Percentiles rank a stretch among this genome's conserved stretches.
phyloP scores from a whole-genome alignment of 306 rosid genomes.

The Gillenia trifoliata region DNA sequence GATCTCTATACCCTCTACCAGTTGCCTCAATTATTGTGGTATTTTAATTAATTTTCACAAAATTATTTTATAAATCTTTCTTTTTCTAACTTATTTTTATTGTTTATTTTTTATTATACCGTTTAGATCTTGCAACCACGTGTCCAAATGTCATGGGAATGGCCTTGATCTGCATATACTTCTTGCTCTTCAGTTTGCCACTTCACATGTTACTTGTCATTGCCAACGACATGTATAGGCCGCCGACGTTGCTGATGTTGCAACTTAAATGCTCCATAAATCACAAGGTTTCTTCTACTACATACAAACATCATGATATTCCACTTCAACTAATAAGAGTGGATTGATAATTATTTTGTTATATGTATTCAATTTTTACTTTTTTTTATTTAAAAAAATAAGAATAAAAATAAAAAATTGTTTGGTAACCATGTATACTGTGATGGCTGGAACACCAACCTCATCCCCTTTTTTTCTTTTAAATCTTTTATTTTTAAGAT shows the following conservation, averaged over 20 bases:
- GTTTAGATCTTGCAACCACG: not conserved
- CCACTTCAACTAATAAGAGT: too few relatives aligned
- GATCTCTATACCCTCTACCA: not conserved
- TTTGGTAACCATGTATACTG: too few relatives aligned
- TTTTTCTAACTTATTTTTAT: not conserved
- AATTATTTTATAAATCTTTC: not conserved
- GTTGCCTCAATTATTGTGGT: slow-evolving; percentile 20
- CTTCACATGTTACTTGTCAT: not conserved
- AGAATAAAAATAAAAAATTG: too few relatives aligned
- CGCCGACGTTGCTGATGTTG: not conserved
- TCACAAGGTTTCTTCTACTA: too few relatives aligned
- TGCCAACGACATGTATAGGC: not conserved
- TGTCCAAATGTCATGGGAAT: not conserved
- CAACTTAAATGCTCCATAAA: not conserved
- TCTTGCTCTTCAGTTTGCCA: not conserved
- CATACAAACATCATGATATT: too few relatives aligned
- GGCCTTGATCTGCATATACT: not conserved
- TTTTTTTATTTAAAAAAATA: too few relatives aligned
- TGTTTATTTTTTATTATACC: not conserved
- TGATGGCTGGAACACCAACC: too few relatives aligned
- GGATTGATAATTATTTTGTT: too few relatives aligned
- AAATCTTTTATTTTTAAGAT: too few relatives aligned
- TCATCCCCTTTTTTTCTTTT: too few relatives aligned
- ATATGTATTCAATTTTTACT: too few relatives aligned
- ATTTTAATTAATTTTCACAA: not conserved